Base-by-base conservation (phyloP, 2,329 filamentous ascomycete genomes). In the Amesomyces nigricolor region DNA sequence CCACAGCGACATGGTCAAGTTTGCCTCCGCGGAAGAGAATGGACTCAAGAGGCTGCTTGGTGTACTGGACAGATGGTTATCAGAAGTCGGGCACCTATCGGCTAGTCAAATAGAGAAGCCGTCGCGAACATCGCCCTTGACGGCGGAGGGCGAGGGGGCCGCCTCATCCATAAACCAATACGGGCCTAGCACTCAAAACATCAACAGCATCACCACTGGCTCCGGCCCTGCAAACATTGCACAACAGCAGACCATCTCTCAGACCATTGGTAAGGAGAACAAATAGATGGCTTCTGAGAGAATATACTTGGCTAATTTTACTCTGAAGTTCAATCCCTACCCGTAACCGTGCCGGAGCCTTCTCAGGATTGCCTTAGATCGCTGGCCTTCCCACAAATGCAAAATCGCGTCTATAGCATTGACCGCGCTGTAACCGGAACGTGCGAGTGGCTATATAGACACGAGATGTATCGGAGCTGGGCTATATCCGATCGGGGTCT, bases 361-460 rank as follows among this genome's bases (percentile, higher is more conserved):
- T 32, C 52, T 45, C 39, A 62, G 56, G 63, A 67, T 64, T 71
- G 68, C 56, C 61, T 71, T 9, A 54, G 53, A 44, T 71, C 69
- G 2, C 59, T 72, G 5, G 61, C 65, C 8, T 72, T 70, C 53
- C 56, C 47, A 0, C 59, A 49, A 11, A 54, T 54, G 46, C 38
- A 54, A 5, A 19, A 45, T 45, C 52, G 52, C 10, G 39, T 10
- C 2, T 19, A 54, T 19, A 30, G 45, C 1, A 54, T 54, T n/a
- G 40, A n/a, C 46, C 14, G 16, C 16, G 46, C 30, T 11, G 9
- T 29, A n/a, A 6, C 16, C 39, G 49, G 66, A 1, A 72, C 70
- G 2, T 73, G 66, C 53, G 35, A 61, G n/a, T 73, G 70, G 71
- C 56, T 73, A 2, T 53, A 61, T 39, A 4, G 50, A 44, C 61